These are phyloP conservation scores for Taiozyma sp. DNA, from an alignment of 1,139 yeast species.

Conservation along the genomic window DNA sequence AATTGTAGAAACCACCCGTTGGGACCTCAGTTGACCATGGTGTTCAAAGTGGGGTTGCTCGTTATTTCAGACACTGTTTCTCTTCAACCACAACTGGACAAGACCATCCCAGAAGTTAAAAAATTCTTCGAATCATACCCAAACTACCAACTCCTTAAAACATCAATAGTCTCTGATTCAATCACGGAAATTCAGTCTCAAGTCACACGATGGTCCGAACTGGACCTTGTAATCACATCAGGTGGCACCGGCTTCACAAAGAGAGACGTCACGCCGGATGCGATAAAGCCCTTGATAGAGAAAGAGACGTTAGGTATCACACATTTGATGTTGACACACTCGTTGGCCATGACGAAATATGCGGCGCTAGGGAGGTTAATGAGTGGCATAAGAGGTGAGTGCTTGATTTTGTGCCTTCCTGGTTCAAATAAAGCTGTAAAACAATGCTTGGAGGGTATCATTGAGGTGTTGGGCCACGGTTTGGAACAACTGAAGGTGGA, in stretches of 20 bases:
- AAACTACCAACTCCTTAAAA: background rate
- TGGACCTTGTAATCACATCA: conserved; percentile 30
- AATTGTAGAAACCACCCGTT: background rate
- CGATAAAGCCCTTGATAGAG: conserved; percentile 35
- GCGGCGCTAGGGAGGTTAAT: conserved; percentile 44
- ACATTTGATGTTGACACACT: conserved; percentile 37
- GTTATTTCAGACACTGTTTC: conserved; percentile 36
- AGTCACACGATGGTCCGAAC: conserved; percentile 23
- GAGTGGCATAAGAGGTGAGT: conserved; percentile 34
- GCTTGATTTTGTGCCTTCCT: conserved; percentile 40
- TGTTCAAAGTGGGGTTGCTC: conserved; percentile 27
- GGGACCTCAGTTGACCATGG: background rate
- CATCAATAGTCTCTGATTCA: conserved; percentile 29
- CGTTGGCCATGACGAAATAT: conserved; percentile 37
- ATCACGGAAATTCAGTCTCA: conserved; percentile 26
- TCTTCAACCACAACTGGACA: conserved; percentile 27
- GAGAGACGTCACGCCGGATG: conserved; percentile 45
- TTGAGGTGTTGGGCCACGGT: conserved; percentile 37
- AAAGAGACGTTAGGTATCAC: conserved; percentile 43
- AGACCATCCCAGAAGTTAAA: conserved; percentile 4
- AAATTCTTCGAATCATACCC: background rate
- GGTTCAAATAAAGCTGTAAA: conserved; percentile 45
- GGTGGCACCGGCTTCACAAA: conserved; percentile 48
- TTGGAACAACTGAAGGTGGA: conserved; percentile 30
- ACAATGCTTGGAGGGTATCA: conserved; percentile 37